These are phyloP conservation scores for Ophiocordyceps camponoti-floridani DNA, from an alignment of 2,329 filamentous ascomycete species.

Conservation along the genomic window DNA sequence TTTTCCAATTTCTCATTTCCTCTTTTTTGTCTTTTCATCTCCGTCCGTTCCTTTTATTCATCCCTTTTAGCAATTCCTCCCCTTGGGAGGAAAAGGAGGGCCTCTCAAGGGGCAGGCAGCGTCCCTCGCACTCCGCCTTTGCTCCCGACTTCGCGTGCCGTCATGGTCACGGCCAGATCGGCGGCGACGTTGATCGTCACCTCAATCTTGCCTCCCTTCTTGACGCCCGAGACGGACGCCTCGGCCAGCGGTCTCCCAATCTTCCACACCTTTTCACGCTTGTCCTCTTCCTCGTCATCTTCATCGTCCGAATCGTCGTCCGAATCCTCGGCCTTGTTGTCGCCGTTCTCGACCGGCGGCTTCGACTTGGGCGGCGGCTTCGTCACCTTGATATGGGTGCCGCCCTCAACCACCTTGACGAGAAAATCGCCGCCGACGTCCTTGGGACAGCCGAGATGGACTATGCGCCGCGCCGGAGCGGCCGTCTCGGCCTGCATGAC, in stretches of 20 bases:
- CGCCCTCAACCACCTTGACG: constrained; percentile 74
- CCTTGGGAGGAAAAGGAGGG: neutral
- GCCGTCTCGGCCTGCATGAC: constrained; percentile 77
- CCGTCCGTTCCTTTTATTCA: neutral
- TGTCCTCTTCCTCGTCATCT: constrained; percentile 64
- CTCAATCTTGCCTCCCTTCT: constrained; percentile 83
- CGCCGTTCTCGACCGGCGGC: constrained; percentile 45
- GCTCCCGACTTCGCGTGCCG: constrained; percentile 69
- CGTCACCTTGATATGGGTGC: constrained; percentile 81
- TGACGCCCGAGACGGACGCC: constrained; percentile 64
- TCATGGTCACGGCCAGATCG: constrained; percentile 64
- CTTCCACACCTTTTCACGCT: constrained; percentile 85
- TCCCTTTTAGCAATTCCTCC: neutral
- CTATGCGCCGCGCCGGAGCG: constrained; percentile 70
- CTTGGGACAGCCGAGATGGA: constrained; percentile 59
- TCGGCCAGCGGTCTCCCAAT: constrained; percentile 68
- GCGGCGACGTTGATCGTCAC: constrained; percentile 75
- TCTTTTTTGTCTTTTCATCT: neutral
- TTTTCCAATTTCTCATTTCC: no score
- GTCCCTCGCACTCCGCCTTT: constrained; percentile 66
- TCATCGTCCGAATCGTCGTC: constrained; percentile 43
- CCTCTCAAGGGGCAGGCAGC: constrained; percentile 13
- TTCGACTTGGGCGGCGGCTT: constrained; percentile 69
- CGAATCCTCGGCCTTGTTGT: constrained; percentile 43
- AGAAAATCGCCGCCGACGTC: constrained; percentile 67